Evolutionary conservation across 2,329 filamentous ascomycete species (phyloP).

Genomic region (Fusarium newnesense): DNA sequence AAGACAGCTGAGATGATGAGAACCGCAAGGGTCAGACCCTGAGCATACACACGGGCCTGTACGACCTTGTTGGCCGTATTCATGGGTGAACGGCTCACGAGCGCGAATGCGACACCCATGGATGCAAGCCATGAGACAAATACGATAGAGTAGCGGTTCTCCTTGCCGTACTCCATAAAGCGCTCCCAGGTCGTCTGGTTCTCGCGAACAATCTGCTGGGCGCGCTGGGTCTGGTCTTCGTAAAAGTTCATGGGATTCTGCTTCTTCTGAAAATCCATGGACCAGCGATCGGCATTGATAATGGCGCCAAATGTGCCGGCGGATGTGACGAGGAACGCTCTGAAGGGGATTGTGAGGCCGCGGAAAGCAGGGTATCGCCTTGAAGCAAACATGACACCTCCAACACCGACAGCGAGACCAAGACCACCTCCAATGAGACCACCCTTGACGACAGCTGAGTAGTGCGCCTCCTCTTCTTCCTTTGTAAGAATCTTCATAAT

Average conservation of each 20-base stretch:
- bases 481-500: slow-evolving; percentile 95
- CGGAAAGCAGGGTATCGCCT: slow-evolving; percentile 82
- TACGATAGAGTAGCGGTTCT: slow-evolving; percentile 89
- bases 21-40: slow-evolving; percentile 87
- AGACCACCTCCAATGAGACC: slow-evolving; percentile 77
- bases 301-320: slow-evolving; percentile 87
- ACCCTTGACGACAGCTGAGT: slow-evolving; percentile 81
- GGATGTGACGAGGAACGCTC: slow-evolving; percentile 88
- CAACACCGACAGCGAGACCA: slow-evolving; percentile 74
- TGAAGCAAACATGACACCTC: slow-evolving; percentile 74
- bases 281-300: slow-evolving; percentile 81
- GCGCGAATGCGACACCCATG: slow-evolving; percentile 77
- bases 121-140: slow-evolving; percentile 82
- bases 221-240: slow-evolving; percentile 69
- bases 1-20: slow-evolving; percentile 84
- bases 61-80: slow-evolving; percentile 86
- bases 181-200: slow-evolving; percentile 68
- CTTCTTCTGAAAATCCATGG: slow-evolving; percentile 71
- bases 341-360: slow-evolving; percentile 86
- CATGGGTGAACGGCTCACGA: slow-evolving; percentile 82
- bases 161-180: slow-evolving; percentile 76
- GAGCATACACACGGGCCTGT: slow-evolving; percentile 93
- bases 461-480: slow-evolving; percentile 91
- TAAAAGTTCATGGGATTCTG: slow-evolving; percentile 76
- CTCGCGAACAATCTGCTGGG: slow-evolving; percentile 63